Evolutionary conservation across 2,329 filamentous ascomycete genomes (phyloP), one percentile per base, ranked within the genome.

Genomic region (Knufia fluminis): DNA sequence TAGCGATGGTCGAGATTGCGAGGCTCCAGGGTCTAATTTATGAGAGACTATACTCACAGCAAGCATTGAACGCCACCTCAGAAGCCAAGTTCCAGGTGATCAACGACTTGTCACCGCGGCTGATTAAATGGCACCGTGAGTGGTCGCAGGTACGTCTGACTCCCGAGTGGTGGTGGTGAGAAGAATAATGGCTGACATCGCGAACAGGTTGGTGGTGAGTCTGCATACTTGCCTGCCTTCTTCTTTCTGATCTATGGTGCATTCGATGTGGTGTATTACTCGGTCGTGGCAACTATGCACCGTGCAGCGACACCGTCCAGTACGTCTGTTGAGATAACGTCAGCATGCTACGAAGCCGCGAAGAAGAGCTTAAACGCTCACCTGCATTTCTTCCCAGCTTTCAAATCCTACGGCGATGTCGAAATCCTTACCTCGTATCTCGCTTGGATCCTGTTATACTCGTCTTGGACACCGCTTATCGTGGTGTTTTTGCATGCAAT

Each of bases 401-500:
- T 62, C 48, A 31, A 35, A 16, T 46, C 44, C 2, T 46, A 46
- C n/a, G 44, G 31, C n/a, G 14, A 46, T 20, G 28, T 32, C 9
- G 44, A 46, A 14, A 46, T 46, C 16, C 31, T 46, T 8, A 31
- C 20, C 16, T 22, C 16, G 7, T 46, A 46, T 24, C 31, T 38
- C 3, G 28, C 46, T 3, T 41, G 60, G 57, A 50, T 61, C 10
- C 51, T 61, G 2, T 41, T 61, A 1, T 61, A 54, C 16, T 52
- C 55, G 1, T 60, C 59, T 2, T 60, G 60, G 23, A 61, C 57
- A 44, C 35, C 60, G 0, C 59, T 62, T 32, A 57, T 62, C 19
- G 59, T 62, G 0, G 54, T 60, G 1, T 61, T 62, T 41, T 60
- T 59, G 3, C 60, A 62, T 45, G 60, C 60, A 1, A 60, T 62